phyloP scores from a whole-genome alignment of 805 yeast genomes.

The Lachancea meyersii region DNA sequence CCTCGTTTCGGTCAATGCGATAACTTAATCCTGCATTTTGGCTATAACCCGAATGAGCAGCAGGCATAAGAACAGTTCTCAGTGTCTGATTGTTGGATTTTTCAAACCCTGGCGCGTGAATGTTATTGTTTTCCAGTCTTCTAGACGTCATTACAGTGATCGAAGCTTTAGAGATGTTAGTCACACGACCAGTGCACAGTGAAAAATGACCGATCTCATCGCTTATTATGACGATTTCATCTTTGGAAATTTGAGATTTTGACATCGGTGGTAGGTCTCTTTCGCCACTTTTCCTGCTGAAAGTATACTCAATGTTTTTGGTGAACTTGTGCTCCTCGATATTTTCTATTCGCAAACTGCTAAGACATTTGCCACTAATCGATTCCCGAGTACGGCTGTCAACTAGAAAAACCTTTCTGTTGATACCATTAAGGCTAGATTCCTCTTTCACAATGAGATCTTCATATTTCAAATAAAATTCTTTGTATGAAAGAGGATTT shows the following conservation, averaged over 20 bases:
- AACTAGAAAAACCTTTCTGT: constrained; percentile 54
- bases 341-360: constrained; percentile 40
- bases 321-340: constrained; percentile 18
- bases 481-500: constrained; percentile 33
- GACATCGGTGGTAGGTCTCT: constrained; percentile 17
- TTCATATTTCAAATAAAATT: constrained; percentile 72
- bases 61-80: constrained; percentile 38
- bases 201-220: constrained; percentile 78
- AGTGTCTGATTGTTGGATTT: constrained; percentile 42
- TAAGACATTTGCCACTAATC: constrained; percentile 52
- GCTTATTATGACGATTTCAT: constrained; percentile 67
- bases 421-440: constrained; percentile 43
- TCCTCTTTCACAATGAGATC: constrained; percentile 68
- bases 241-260: constrained; percentile 43
- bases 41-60: not conserved
- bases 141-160: constrained; percentile 50
- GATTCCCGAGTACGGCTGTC: constrained; percentile 54
- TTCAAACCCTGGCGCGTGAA: constrained; percentile 38
- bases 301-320: constrained; percentile 41
- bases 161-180: constrained; percentile 36
- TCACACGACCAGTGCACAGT: constrained; percentile 56
- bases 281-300: constrained; percentile 34
- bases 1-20: constrained; percentile 76
- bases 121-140: constrained; percentile 39
- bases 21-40: constrained; percentile 31